These are phyloP conservation scores for Vicia sativa DNA, from an alignment of 306 rosid genomes.

Conservation along the genomic window DNA sequence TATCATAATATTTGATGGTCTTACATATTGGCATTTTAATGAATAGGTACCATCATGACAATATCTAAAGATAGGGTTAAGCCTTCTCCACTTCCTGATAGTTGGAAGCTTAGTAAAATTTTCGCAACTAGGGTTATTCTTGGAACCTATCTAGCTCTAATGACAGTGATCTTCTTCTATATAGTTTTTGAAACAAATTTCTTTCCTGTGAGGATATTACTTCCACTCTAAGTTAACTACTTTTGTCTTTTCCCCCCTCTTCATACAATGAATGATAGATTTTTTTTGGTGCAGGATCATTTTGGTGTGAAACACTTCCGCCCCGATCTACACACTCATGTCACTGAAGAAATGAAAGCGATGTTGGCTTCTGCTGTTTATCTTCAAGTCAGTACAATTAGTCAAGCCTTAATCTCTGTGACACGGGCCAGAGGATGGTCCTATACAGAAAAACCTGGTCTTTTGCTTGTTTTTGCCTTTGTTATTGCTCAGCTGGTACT, in stretches of 20 bases:
- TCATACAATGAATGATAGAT: background rate
- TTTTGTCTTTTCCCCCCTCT: slow-evolving; percentile 14
- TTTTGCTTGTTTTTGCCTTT: slow-evolving; percentile 62
- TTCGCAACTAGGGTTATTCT: slow-evolving; percentile 70
- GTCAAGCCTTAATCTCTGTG: slow-evolving; percentile 75
- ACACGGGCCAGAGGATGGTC: slow-evolving; percentile 80
- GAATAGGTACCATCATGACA: slow-evolving; percentile 75
- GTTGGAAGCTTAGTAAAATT: slow-evolving; percentile 81
- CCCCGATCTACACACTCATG: background rate
- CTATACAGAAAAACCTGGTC: slow-evolving; percentile 67
- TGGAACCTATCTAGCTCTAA: slow-evolving; percentile 65
- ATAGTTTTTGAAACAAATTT: slow-evolving; percentile 48
- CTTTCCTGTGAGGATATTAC: slow-evolving; percentile 52
- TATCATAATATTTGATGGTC: background rate
- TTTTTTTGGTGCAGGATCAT: slow-evolving; percentile 41
- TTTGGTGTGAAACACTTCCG: slow-evolving; percentile 49
- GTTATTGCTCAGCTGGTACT: slow-evolving; percentile 68
- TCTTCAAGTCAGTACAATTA: slow-evolving; percentile 76
- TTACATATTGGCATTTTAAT: slow-evolving; percentile 29
- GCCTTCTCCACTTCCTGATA: slow-evolving; percentile 73
- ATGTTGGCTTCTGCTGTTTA: slow-evolving; percentile 66
- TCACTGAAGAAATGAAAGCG: slow-evolving; percentile 11
- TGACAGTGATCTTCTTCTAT: slow-evolving; percentile 65
- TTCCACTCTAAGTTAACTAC: slow-evolving; percentile 10
- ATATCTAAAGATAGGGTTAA: slow-evolving; percentile 77